Conservation (phyloP, 306 rosid species). For the Vigna radiata region DNA sequence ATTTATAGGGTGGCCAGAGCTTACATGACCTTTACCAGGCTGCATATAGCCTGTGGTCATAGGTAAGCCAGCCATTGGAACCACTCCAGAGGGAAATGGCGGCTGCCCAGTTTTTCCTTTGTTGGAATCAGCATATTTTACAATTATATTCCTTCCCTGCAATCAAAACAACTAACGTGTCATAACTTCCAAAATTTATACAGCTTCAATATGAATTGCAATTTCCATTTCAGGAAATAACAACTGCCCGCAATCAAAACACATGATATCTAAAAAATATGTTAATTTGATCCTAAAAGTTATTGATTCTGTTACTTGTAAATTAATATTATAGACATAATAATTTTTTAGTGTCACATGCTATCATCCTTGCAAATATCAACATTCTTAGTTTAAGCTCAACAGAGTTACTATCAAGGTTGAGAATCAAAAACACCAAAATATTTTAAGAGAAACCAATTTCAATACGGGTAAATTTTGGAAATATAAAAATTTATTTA, state of each 20-base stretch:
- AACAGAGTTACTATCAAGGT: no score
- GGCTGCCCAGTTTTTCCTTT: slow-evolving; percentile 62
- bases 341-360: no score
- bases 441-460: no score
- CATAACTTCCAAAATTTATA: slow-evolving; percentile 9
- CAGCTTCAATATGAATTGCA: slow-evolving; percentile 1
- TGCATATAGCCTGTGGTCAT: slow-evolving; percentile 65
- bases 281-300: no score
- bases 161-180: slow-evolving; percentile 37
- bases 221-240: background rate
- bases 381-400: no score
- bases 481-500: no score
- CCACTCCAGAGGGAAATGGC: slow-evolving; percentile 51
- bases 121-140: slow-evolving; percentile 80
- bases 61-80: slow-evolving; percentile 64
- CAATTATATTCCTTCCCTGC: slow-evolving; percentile 77
- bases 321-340: no score
- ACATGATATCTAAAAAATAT: background rate
- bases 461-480: no score
- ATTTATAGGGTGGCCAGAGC: slow-evolving; percentile 48
- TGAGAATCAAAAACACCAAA: no score
- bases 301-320: no score
- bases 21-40: slow-evolving; percentile 58
- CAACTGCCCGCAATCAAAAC: slow-evolving; percentile 9
- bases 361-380: no score